Conservation (phyloP, 2,329 filamentous ascomycete genomes). For the Gnomoniopsis sp. region DNA sequence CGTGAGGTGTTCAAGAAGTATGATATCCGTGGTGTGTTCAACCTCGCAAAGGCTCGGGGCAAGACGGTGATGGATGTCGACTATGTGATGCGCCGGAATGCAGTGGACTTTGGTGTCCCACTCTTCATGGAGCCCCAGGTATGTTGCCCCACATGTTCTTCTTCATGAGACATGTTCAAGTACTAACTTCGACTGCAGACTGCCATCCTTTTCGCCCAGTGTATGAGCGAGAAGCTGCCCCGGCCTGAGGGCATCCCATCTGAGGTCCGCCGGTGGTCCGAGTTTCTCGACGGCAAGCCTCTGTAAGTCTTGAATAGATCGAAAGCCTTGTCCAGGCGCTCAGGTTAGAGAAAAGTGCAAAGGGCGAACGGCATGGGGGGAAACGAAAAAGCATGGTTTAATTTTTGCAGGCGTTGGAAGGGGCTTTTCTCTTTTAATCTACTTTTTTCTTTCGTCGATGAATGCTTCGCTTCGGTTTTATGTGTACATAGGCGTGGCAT, state of each 20-base stretch:
- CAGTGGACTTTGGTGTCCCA: conserved; percentile 95
- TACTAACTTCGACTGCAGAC: conserved; percentile 57
- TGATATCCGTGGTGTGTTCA: conserved; percentile 94
- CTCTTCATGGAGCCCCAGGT: conserved; percentile 99
- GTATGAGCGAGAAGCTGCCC: conserved; percentile 95
- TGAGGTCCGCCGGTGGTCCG: conserved; percentile 91
- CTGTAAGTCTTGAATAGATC: conserved; percentile 48
- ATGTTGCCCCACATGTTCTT: conserved; percentile 33
- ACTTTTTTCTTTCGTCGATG: background rate
- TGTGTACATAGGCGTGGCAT: conserved; percentile 13
- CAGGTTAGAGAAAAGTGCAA: conserved; percentile 7
- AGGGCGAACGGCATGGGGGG: background rate
- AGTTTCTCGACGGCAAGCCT: conserved; percentile 87
- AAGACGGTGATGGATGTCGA: conserved; percentile 87
- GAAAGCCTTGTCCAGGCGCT: background rate
- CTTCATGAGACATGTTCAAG: background rate
- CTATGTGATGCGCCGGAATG: conserved; percentile 98
- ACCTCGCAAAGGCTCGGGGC: conserved; percentile 79
- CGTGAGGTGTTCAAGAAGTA: conserved; percentile 96
- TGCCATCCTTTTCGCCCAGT: conserved; percentile 90
- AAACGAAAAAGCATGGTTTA: background rate
- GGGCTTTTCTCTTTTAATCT: background rate
- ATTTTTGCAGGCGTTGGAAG: conserved; percentile 13
- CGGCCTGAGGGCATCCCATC: conserved; percentile 81
- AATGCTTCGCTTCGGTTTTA: conserved; percentile 1